phyloP scores from a whole-genome alignment of 2,329 filamentous ascomycete species.

The Colletotrichum salicis region DNA sequence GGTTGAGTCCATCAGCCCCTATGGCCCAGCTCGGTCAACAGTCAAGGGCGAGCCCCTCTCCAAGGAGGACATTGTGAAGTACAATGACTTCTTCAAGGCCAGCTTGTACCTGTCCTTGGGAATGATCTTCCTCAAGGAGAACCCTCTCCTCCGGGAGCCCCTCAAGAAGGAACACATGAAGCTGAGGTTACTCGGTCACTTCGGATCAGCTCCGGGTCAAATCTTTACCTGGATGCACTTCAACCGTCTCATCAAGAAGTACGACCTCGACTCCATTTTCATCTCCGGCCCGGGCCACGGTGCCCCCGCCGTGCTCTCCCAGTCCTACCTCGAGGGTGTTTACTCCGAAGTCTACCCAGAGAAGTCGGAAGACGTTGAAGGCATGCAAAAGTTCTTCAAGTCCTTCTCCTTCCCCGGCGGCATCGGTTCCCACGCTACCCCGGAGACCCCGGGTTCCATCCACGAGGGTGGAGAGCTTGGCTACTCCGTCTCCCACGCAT shows the following conservation, averaged over 20 bases:
- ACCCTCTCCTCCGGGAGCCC: constrained; percentile 77
- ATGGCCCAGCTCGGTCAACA: constrained; percentile 73
- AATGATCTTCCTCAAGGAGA: constrained; percentile 83
- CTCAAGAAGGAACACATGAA: constrained; percentile 78
- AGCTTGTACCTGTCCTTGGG: constrained; percentile 80
- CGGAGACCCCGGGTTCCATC: constrained; percentile 80
- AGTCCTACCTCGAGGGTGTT: constrained; percentile 80
- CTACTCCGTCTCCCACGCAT: constrained; percentile 84
- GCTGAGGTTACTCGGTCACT: constrained; percentile 78
- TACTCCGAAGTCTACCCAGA: constrained; percentile 83
- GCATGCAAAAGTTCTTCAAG: constrained; percentile 82
- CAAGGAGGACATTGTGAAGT: constrained; percentile 73
- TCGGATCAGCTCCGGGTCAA: constrained; percentile 83
- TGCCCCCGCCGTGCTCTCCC: constrained; percentile 79
- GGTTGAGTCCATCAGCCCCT: constrained; percentile 70
- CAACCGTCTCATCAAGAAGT: constrained; percentile 85
- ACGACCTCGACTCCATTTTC: constrained; percentile 77
- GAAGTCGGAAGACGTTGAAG: constrained; percentile 74
- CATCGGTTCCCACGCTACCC: constrained; percentile 81
- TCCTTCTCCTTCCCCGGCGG: constrained; percentile 85
- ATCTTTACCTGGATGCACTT: constrained; percentile 86
- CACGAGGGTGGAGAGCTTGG: constrained; percentile 85
- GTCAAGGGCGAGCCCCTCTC: constrained; percentile 70
- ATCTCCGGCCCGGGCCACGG: constrained; percentile 83
- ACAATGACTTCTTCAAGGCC: constrained; percentile 79